Base-by-base conservation (phyloP, 495 filamentous ascomycete species). In the Emericellopsis terricola region DNA sequence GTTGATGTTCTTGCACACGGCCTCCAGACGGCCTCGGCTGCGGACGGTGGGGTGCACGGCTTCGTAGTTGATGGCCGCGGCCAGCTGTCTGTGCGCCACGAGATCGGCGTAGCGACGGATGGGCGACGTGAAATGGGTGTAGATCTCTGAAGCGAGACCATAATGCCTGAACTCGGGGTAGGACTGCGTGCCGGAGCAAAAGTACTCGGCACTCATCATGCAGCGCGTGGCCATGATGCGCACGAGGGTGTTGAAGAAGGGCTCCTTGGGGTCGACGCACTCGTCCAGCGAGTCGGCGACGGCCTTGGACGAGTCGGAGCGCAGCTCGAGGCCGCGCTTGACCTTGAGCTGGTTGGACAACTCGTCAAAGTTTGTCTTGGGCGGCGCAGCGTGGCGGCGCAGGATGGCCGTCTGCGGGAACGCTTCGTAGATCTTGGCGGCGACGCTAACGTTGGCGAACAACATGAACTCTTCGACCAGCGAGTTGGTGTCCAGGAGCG, bases 121-220 rank as follows among this genome's bases (percentile, higher is more conserved):
- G 6, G 89, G 91, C 4, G 80, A 87, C 2, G 89, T 97, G 61
- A 97, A 97, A 55, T 96, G 89, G 1, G 89, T 97, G 62, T 97
- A 97, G 49, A 97, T 97, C 42, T 92, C 83, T 7, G 73, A 81
- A 0, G 89, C 89, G 2, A 97, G 68, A 38, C 89, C 91, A 55
- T 97, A 97, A 53, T 97, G 89, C 20, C 85, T 71, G 70, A 91
- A 97, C 42, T 96, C 89, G 1, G 82, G 73, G 50, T 87, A 85
- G 0, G 84, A 71, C 48, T 93, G 83, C 2, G 84, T 85, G 39
- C 89, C 89, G 0, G 84, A 73, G 57, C 80, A 85, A 59, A 96
- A 96, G 62, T 97, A 97, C 55, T 96, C 91, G 38, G 89, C 89
- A 20, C 85, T 86, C 61, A 91, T 92, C 91, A 97, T 96, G 72